Evolutionary conservation across 2,329 filamentous ascomycete species (phyloP).

Genomic region (Biscogniauxia marginata): DNA sequence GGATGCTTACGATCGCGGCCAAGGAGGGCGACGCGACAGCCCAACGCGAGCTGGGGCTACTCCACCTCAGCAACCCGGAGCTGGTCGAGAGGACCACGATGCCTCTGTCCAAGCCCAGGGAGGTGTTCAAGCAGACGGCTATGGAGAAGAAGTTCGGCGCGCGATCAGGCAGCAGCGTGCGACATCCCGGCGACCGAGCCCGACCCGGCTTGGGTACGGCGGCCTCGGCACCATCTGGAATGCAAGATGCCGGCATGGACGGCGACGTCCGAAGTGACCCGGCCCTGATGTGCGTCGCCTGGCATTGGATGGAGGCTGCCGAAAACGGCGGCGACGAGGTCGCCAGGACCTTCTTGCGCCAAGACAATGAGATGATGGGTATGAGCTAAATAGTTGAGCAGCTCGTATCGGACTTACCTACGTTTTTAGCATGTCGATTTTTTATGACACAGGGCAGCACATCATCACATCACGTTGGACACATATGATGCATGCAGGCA

Average conservation of each 20-base stretch:
- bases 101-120: conserved; percentile 78
- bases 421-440: neutral
- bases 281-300: conserved; percentile 86
- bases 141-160: conserved; percentile 68
- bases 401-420: neutral
- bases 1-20: conserved; percentile 89
- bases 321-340: conserved; percentile 83
- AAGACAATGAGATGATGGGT: conserved; percentile 47
- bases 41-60: conserved; percentile 87
- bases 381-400: conserved; percentile 15
- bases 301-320: conserved; percentile 96
- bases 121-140: conserved; percentile 87
- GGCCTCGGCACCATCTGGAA: conserved; percentile 24
- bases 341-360: conserved; percentile 77
- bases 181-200: conserved; percentile 32
- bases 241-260: conserved; percentile 35
- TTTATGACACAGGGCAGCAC: conserved; percentile 3
- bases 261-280: conserved; percentile 70
- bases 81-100: conserved; percentile 76
- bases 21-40: conserved; percentile 87
- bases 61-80: conserved; percentile 91
- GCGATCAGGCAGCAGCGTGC: conserved; percentile 32
- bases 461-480: conserved; percentile 1
- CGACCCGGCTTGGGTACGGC: conserved; percentile 27
- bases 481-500: neutral